phyloP scores from a whole-genome alignment of 768 basidiomycete species.

The Rhizopogon vesiculosus region DNA sequence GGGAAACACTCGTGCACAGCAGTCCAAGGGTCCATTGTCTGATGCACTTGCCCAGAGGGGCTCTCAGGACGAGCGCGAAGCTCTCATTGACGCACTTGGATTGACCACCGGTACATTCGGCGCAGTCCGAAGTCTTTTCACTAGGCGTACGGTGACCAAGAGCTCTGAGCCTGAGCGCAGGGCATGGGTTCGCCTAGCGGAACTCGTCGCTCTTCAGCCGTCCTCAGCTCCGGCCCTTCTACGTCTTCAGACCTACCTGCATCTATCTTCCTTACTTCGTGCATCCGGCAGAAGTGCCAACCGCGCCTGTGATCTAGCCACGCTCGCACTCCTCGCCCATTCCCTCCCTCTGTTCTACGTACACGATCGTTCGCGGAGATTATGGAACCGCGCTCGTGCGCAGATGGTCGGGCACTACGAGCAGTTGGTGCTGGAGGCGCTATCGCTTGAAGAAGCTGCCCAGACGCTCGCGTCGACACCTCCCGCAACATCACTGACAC shows the following conservation, averaged over 20 bases:
- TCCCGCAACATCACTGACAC: slow-evolving; percentile 20
- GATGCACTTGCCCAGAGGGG: slow-evolving; percentile 33
- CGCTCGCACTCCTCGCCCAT: slow-evolving; percentile 53
- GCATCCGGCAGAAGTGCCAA: slow-evolving; percentile 7
- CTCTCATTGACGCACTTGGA: slow-evolving; percentile 36
- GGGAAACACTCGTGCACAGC: slow-evolving; percentile 16
- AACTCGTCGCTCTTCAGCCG: slow-evolving; percentile 36
- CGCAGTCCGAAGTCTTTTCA: slow-evolving; percentile 25
- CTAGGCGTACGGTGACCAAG: not conserved
- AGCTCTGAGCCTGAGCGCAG: slow-evolving; percentile 34
- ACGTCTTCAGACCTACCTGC: slow-evolving; percentile 52
- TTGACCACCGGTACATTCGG: slow-evolving; percentile 32
- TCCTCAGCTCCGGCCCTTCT: slow-evolving; percentile 24
- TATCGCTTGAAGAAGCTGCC: slow-evolving; percentile 52
- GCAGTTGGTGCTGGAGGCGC: slow-evolving; percentile 45
- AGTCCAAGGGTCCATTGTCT: slow-evolving; percentile 8
- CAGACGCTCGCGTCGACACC: slow-evolving; percentile 27
- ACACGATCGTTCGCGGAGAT: slow-evolving; percentile 36
- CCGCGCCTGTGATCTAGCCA: slow-evolving; percentile 46
- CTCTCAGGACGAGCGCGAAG: slow-evolving; percentile 31
- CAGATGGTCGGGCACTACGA: slow-evolving; percentile 36
- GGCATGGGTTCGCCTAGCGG: slow-evolving; percentile 49
- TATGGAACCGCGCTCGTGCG: slow-evolving; percentile 36
- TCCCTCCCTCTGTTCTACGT: slow-evolving; percentile 34
- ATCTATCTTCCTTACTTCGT: slow-evolving; percentile 31